Percentiles rank a stretch among this genome's conserved stretches.
Evolutionary conservation across 345 rosid genomes (phyloP).

Genomic region (Rubroshorea leprosula): DNA sequence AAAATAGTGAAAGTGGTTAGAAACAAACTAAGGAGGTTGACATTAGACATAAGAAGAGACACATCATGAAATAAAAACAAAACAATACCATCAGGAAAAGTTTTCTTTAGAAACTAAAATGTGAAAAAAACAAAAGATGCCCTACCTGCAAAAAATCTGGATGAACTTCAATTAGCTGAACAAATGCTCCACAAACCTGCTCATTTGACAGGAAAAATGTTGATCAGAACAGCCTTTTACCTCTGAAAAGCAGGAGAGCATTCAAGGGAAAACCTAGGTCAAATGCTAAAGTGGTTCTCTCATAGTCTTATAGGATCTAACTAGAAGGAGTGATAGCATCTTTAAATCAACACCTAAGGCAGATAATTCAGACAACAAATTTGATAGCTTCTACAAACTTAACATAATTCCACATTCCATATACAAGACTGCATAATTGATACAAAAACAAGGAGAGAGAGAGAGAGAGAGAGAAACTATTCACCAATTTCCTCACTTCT

Average conservation of each 20-base stretch:
- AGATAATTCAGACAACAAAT: not conserved
- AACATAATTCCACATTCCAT: not conserved
- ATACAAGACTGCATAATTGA: not conserved
- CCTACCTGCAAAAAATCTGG: constrained; percentile 78
- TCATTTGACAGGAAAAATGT: constrained; percentile 7
- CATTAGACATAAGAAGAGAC: not conserved
- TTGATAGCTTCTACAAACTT: not conserved
- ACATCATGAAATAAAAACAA: not conserved
- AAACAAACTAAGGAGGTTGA: constrained; percentile 1
- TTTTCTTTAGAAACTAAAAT: not conserved
- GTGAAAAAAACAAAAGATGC: constrained; percentile 20
- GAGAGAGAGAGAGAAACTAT: constrained; percentile 25
- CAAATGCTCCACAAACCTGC: constrained; percentile 96
- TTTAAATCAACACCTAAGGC: no score
- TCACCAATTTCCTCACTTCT: constrained; percentile 79
- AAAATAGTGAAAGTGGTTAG: constrained; percentile 13
- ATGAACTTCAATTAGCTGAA: constrained; percentile 72
- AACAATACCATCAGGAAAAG: not conserved
- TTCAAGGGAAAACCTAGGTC: not conserved
- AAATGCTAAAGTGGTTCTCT: not conserved
- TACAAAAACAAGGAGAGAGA: constrained; percentile 5
- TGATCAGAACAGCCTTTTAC: not conserved
- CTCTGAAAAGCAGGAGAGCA: not conserved
- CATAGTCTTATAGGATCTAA: not conserved
- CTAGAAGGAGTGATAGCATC: no score